Evolutionary conservation across 2,329 filamentous ascomycete genomes (phyloP), one percentile per base, ranked within the genome.

Genomic region (Alternaria triticimaculans): DNA sequence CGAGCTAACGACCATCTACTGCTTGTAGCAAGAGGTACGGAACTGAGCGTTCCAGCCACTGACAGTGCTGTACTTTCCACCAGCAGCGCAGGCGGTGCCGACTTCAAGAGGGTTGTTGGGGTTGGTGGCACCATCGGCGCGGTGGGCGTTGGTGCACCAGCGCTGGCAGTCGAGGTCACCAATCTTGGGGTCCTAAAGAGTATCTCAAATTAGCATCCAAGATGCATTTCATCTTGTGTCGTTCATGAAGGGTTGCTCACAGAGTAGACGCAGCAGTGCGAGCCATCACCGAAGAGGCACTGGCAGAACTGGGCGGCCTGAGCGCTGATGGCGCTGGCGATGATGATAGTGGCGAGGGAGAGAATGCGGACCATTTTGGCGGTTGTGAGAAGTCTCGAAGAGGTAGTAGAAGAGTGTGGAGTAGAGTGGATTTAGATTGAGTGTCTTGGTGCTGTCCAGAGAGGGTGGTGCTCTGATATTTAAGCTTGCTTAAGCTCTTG

Each of bases 111-210:
- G 55, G 46, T 58, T 58, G 21, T 28, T 43, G 7, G 55, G 55
- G 23, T 58, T 54, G 5, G 48, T 59, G 26, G 37, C 37, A 37
- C 37, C 48, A 20, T 54, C 57, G 20, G 48, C 48, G 26, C 48
- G 57, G 48, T 45, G 57, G 41, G 48, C 57, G 37, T 59, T 53
- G 10, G 56, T 59, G 56, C 55, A 58, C 55, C 55, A 58, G 55
- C 55, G 55, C 30, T 51, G 45, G 55, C 55, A 58, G 55, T 58
- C 55, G 30, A 58, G 55, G 30, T 58, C 26, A 23, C 55, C 55
- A 23, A 58, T 51, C 46, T 14, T 15, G 12, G 30, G 30, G 26
- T 58, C 55, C 55, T 58, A 18, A 14, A 43, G 26, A 30, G 18
- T 14, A 50, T 50, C 15, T 12, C 25, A 23, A 21, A 28, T 59